Percentiles rank a stretch among this genome's conserved stretches.
Evolutionary conservation across 768 basidiomycete genomes (phyloP).

Genomic region (Fomitopsis serialis): DNA sequence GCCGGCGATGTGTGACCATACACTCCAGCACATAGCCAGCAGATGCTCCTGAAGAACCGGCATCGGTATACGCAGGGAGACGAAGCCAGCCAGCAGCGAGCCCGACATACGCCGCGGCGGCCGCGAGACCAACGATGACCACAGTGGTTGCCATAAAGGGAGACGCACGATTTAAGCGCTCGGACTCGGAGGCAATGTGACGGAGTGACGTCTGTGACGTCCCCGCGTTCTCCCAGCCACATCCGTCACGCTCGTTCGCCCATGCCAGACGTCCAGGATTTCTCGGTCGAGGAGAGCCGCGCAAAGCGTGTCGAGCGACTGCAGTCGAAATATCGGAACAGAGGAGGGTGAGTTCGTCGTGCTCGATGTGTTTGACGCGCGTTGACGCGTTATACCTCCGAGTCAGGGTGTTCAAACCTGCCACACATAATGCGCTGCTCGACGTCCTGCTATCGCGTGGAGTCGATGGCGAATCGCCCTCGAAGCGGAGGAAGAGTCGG

Average conservation of each 20-base stretch:
- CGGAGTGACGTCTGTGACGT: neutral
- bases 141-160: neutral
- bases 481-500: slow-evolving; percentile 17
- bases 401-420: slow-evolving; percentile 53
- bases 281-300: slow-evolving; percentile 53
- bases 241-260: neutral
- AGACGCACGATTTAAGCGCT: neutral
- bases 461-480: slow-evolving; percentile 42
- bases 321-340: slow-evolving; percentile 62
- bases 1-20: slow-evolving; percentile 47
- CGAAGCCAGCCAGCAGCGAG: neutral
- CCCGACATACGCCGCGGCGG: neutral
- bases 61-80: neutral
- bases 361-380: slow-evolving; percentile 8
- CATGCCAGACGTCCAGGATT: slow-evolving; percentile 12
- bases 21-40: slow-evolving; percentile 45
- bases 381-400: neutral
- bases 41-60: neutral
- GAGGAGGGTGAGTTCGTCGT: slow-evolving; percentile 26
- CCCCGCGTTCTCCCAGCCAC: neutral
- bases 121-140: neutral
- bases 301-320: slow-evolving; percentile 55
- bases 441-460: slow-evolving; percentile 49
- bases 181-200: no score
- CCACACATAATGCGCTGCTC: slow-evolving; percentile 41